Evolutionary conservation across 164 flowering plant species (phyloP).

Genomic region (Hamamelis virginiana): DNA sequence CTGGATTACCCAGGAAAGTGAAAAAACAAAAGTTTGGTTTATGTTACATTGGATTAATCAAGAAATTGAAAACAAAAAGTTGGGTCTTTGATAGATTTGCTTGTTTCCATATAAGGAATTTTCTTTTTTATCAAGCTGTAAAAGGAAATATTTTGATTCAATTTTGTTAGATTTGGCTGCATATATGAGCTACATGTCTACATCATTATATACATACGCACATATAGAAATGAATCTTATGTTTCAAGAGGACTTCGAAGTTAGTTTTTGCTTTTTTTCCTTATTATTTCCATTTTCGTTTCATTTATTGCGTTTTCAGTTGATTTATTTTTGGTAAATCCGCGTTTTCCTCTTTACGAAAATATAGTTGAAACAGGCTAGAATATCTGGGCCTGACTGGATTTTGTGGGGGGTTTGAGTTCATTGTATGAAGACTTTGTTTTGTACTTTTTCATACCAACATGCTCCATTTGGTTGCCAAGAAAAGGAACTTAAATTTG

Average conservation of each 20-base stretch:
- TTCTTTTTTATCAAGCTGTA: too few species aligned
- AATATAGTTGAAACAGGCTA: neutral
- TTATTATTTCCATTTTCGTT: neutral
- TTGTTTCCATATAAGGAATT: too few species aligned
- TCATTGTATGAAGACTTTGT: neutral
- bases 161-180: too few species aligned
- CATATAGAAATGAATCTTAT: too few species aligned
- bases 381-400: neutral
- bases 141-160: too few species aligned
- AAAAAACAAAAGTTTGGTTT: neutral
- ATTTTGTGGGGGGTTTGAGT: neutral
- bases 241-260: too few species aligned
- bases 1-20: too few species aligned
- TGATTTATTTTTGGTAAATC: constrained; percentile 3
- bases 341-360: neutral
- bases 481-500: neutral
- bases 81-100: neutral
- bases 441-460: neutral
- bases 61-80: neutral
- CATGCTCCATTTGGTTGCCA: neutral
- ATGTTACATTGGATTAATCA: neutral
- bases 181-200: too few species aligned
- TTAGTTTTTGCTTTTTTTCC: too few species aligned
- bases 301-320: neutral
- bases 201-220: too few species aligned